Evolutionary conservation across 2,329 filamentous ascomycete genomes (phyloP).

Genomic region (Pseudogymnoascus sp.): DNA sequence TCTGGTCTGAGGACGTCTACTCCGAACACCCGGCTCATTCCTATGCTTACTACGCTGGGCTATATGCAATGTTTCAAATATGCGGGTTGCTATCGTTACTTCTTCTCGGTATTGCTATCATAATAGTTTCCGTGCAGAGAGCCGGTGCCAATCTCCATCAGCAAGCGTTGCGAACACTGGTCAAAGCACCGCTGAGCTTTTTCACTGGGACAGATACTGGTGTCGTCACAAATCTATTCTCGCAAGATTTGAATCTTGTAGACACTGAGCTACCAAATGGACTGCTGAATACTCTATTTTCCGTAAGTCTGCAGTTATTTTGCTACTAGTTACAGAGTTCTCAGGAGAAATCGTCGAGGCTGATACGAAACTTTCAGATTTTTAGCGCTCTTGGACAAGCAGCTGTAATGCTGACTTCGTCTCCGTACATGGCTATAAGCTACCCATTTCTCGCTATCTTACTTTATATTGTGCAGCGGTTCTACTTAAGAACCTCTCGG

Average conservation of each 20-base stretch:
- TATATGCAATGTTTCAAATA: conserved; percentile 25
- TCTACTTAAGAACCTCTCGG: conserved; percentile 38
- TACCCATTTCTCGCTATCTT: conserved; percentile 2
- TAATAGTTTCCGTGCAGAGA: conserved; percentile 19
- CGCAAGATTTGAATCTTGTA: conserved; percentile 31
- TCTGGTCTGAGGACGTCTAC: conserved; percentile 21
- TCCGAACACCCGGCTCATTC: conserved; percentile 17
- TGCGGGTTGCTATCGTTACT: conserved; percentile 20
- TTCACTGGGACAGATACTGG: conserved; percentile 37
- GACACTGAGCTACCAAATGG: conserved; percentile 17
- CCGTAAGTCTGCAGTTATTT: conserved; percentile 5
- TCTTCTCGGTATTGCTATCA: conserved; percentile 16
- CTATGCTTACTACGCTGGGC: conserved; percentile 21
- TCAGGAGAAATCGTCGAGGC: not conserved
- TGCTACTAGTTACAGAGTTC: not conserved
- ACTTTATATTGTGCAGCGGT: conserved; percentile 26
- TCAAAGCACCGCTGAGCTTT: conserved; percentile 33
- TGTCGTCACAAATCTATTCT: conserved; percentile 39
- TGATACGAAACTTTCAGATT: not conserved
- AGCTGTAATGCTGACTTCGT: not conserved
- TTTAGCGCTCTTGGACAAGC: not conserved
- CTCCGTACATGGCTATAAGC: conserved; percentile 9
- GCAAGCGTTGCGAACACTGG: conserved; percentile 17
- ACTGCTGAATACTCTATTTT: conserved; percentile 12
- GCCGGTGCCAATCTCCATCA: conserved; percentile 22